These are phyloP conservation scores for Ceratobasidium papillatum DNA, from an alignment of 1,284 basidiomycete species.

Conservation along the genomic window DNA sequence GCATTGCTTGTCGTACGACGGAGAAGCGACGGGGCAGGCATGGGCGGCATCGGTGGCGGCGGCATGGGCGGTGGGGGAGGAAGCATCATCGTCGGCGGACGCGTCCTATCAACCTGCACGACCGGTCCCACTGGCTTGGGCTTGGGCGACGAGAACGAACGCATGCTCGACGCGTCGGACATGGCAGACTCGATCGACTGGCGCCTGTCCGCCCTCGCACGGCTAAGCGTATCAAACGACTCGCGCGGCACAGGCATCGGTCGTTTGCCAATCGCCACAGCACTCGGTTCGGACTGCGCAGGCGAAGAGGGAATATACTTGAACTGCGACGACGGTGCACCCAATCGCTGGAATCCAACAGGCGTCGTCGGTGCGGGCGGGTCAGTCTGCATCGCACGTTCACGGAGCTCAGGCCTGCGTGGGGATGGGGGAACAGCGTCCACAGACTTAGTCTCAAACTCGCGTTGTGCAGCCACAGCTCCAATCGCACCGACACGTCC, in stretches of 20 bases:
- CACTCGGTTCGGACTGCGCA: constrained; percentile 41
- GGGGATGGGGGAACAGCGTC: constrained; percentile 46
- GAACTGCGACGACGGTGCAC: constrained; percentile 74
- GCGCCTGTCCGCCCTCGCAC: constrained; percentile 53
- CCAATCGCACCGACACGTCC: constrained; percentile 22
- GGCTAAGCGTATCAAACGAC: constrained; percentile 54
- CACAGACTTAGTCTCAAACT: constrained; percentile 40
- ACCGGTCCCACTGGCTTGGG: constrained; percentile 50
- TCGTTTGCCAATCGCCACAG: constrained; percentile 50
- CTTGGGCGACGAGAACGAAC: constrained; percentile 22
- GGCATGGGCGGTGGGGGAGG: constrained; percentile 85
- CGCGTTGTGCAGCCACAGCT: neutral
- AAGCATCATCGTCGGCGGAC: constrained; percentile 83
- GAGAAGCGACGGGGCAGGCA: constrained; percentile 54
- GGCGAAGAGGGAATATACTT: constrained; percentile 71
- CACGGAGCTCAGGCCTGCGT: constrained; percentile 67
- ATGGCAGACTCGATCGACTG: constrained; percentile 66
- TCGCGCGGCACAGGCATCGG: constrained; percentile 59
- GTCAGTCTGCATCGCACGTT: constrained; percentile 82
- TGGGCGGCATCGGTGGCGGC: constrained; percentile 68
- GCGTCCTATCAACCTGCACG: constrained; percentile 71
- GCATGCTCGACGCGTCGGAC: constrained; percentile 40
- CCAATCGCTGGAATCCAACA: constrained; percentile 64
- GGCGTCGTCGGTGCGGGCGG: constrained; percentile 48
- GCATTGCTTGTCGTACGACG: constrained; percentile 51